These are phyloP conservation scores for Verticillium isaacii DNA, from an alignment of 2,329 filamentous ascomycete species.

Conservation along the genomic window DNA sequence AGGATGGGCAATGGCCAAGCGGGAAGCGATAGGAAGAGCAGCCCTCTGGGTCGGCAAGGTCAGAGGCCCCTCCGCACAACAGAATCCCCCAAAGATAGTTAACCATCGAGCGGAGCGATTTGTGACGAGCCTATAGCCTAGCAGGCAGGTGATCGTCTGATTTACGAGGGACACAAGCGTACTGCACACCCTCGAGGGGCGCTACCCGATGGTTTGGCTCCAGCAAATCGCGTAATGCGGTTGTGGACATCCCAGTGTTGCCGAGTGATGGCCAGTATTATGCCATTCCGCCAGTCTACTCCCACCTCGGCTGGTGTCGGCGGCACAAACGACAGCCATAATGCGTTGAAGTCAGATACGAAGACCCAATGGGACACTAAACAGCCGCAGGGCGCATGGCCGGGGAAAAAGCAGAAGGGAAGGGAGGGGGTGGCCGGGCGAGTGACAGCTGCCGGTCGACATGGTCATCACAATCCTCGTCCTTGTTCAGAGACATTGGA, in stretches of 20 bases:
- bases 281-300: background rate
- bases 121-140: background rate
- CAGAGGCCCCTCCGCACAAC: background rate
- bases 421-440: background rate
- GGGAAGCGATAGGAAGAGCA: background rate
- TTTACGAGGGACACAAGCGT: background rate
- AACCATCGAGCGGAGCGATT: background rate
- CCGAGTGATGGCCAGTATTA: background rate
- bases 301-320: background rate
- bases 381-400: background rate
- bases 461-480: background rate
- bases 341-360: too few relatives aligned
- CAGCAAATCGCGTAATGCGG: background rate
- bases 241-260: background rate
- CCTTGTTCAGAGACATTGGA: background rate
- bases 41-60: background rate
- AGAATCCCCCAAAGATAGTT: too few relatives aligned
- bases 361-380: background rate
- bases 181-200: background rate
- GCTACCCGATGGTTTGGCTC: conserved; percentile 3
- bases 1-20: background rate
- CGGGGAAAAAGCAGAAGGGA: background rate
- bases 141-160: background rate
- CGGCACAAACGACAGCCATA: background rate
- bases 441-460: background rate